A percentile compares a stretch with the other conserved stretches of the same genome.
Evolutionary conservation across 768 basidiomycete genomes (phyloP).

Genomic region (Chalciporus piperatus): DNA sequence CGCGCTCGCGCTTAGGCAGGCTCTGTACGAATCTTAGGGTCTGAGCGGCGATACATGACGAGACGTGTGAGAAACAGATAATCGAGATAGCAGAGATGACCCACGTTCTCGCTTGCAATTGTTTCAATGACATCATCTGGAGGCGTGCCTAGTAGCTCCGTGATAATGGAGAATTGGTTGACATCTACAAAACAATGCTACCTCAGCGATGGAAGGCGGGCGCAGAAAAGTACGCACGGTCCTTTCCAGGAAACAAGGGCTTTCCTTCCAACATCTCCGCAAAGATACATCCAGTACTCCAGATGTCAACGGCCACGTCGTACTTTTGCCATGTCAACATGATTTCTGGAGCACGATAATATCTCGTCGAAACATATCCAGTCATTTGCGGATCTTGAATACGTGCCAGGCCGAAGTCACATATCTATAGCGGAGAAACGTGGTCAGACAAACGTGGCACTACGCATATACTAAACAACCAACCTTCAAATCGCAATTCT

Average conservation of each 20-base stretch:
- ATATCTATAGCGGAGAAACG: slow-evolving; percentile 59
- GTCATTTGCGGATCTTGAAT: slow-evolving; percentile 99
- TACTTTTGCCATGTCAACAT: slow-evolving; percentile 99
- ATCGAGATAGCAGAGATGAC: slow-evolving; percentile 25
- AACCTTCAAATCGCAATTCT: slow-evolving; percentile 98
- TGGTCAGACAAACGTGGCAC: slow-evolving; percentile 4
- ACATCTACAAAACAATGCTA: slow-evolving; percentile 62
- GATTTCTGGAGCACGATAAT: slow-evolving; percentile 99
- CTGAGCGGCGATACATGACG: slow-evolving; percentile 38
- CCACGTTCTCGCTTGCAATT: slow-evolving; percentile 94
- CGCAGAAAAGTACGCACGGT: slow-evolving; percentile 65
- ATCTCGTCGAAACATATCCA: slow-evolving; percentile 97
- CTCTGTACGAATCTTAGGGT: slow-evolving; percentile 99
- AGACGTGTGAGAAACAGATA: slow-evolving; percentile 10
- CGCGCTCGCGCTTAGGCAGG: slow-evolving; percentile 91
- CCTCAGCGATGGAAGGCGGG: slow-evolving; percentile 10
- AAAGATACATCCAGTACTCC: slow-evolving; percentile 99
- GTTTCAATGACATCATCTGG: slow-evolving; percentile 99
- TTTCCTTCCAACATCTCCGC: slow-evolving; percentile 99
- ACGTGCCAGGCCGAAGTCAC: slow-evolving; percentile 97
- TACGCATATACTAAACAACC: slow-evolving; percentile 12
- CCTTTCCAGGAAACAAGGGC: slow-evolving; percentile 98
- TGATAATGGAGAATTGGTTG: slow-evolving; percentile 99
- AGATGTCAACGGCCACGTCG: slow-evolving; percentile 98
- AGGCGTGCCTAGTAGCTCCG: slow-evolving; percentile 96